Base-by-base conservation (phyloP, 805 yeast species). In the Isabelozyma heimii region DNA sequence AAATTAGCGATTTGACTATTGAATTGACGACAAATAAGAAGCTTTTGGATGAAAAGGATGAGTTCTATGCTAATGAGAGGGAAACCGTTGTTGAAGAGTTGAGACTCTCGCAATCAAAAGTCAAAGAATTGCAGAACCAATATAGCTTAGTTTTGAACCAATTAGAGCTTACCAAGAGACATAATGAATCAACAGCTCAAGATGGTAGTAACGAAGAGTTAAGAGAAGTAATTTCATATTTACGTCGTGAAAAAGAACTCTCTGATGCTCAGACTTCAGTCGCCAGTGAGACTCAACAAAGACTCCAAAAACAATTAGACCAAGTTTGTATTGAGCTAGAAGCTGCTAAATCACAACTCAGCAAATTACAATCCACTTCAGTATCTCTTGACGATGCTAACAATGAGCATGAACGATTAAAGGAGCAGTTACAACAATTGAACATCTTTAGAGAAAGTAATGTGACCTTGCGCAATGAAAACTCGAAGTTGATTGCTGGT, bases 181-280 rank as follows among this genome's bases (percentile, higher is more conserved):
- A 57, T 24, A 42, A 15, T n/a, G 48, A 42, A 24, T 47, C 49
- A 14, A 56, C 44, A 9, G 49, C 52, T n/a, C 45, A 52, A 35
- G 57, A 43, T 10, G 47, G 45, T 6, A 26, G 55, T 10, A 15
- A 2, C 10, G 53, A 46, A 12, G 72, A 67, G 28, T 50, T 69
- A 43, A 65, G 65, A 45, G 84, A 84, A 52, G 76, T 89, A 26
- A 68, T 90, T 35, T 61, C 75, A 1, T 84, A 79, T 57, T 69
- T 90, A 49, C 84, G 91, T 42, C 82, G 85, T 52, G 95, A 89
- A 55, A 87, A 85, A 58, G 96, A 90, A 52, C 72, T 84, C 4
- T 74, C 84, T 1, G 85, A 82, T 43, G 77, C 83, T 8, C 87
- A 84, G 56, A 69, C 58, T 3, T 16, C 52, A 0, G 51, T 55